Evolutionary conservation across 1,284 basidiomycete species (phyloP).

Genomic region (Marasmius tenuissimus): DNA sequence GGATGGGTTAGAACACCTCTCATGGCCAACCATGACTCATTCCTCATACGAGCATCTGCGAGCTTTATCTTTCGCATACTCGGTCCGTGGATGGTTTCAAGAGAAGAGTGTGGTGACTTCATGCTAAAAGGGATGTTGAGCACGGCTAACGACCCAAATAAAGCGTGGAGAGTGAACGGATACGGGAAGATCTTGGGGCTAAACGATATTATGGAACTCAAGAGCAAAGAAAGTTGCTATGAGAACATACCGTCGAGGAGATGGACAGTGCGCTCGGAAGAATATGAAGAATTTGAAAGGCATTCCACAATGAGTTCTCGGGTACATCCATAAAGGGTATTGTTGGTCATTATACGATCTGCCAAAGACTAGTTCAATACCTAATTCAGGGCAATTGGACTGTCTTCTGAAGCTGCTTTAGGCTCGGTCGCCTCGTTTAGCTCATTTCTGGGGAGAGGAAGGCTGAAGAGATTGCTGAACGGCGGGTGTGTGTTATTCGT

Average conservation of each 20-base stretch:
- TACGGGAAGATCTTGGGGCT: conserved; percentile 39
- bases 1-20: conserved; percentile 38
- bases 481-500: too few species aligned
- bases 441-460: too few species aligned
- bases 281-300: too few species aligned
- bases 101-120: conserved; percentile 40
- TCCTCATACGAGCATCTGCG: conserved; percentile 23
- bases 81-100: conserved; percentile 30
- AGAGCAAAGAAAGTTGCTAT: conserved; percentile 38
- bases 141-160: conserved; percentile 22
- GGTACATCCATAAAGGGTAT: too few species aligned
- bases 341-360: too few species aligned
- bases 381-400: too few species aligned
- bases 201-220: conserved; percentile 37
- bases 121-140: conserved; percentile 41
- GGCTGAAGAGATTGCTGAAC: too few species aligned
- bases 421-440: too few species aligned
- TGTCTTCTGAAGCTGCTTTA: too few species aligned
- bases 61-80: conserved; percentile 23
- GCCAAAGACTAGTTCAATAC: too few species aligned
- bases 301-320: too few species aligned
- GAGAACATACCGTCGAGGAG: conserved; percentile 45
- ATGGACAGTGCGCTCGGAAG: not conserved
- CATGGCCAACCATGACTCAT: conserved; percentile 22
- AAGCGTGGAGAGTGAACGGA: conserved; percentile 34